Base-by-base conservation (phyloP, 78 protist genomes). In the Capsaspora owczarzaki region DNA sequence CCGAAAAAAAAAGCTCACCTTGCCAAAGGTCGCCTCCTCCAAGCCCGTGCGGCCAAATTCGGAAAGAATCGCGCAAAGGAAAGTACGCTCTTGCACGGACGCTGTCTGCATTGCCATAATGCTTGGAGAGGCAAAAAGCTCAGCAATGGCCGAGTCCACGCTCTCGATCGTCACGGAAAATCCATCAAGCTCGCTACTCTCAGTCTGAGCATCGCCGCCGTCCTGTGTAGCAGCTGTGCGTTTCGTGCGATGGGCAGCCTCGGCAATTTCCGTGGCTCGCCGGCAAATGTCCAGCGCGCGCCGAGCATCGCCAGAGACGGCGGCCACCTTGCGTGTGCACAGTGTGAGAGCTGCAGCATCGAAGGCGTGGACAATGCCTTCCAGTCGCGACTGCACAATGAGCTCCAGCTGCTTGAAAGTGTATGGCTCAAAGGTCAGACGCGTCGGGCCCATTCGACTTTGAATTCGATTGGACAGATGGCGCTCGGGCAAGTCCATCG, bases 401-500 rank as follows among this genome's bases (percentile, higher is more conserved):
- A 4, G 44, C 69, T 8, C 51, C 31, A 87, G 77, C 76, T 82
- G 90, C 33, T 38, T 3, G 3, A 6, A 25, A 29, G 63, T 74
- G 49, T 82, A 82, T 1, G 90, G 83, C 20, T 0, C 38, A 60
- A 87, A 82, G 0, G 66, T 20, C 31, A 83, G 0, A 27, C 78
- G 84, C 27, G 49, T 22, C 56, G 22, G 38, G 33, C 79, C 79
- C 14, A 80, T 31, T 37, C 79, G 84, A 12, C 56, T 27, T 12
- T 33, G 10, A 23, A 72, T 60, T 14, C 79, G 84, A 4, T 12
- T n/a, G 23, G 87, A 61, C n/a, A 79, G 22, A 37, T 79, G 37
- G n/a, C 86, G 79, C 46, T 87, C 90, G 14, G 90, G 90, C 33
- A 87, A 56, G 44, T 87, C 87, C 87, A 87, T 87, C 38, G 90